phyloP scores from a whole-genome alignment of 2,329 filamentous ascomycete genomes.

The Monosporascus cannonballus region DNA sequence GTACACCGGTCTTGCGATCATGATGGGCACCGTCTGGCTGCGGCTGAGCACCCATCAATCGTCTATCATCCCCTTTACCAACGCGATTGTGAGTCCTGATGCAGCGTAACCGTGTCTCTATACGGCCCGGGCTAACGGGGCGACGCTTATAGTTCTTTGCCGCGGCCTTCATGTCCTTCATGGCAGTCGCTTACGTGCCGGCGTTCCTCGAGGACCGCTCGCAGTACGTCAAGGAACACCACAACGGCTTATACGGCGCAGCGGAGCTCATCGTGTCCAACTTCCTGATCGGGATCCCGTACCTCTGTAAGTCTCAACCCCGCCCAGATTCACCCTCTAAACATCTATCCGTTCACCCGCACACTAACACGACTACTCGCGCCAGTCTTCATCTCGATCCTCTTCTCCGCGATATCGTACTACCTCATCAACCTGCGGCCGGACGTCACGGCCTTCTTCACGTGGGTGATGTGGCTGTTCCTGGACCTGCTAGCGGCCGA shows the following conservation, averaged over 20 bases:
- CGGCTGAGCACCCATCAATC: slow-evolving; percentile 61
- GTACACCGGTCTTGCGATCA: slow-evolving; percentile 73
- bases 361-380: slow-evolving; percentile 6
- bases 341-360: background rate
- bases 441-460: slow-evolving; percentile 61
- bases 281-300: slow-evolving; percentile 76
- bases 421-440: slow-evolving; percentile 74
- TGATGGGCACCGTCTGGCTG: slow-evolving; percentile 87
- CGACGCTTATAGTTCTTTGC: slow-evolving; percentile 51
- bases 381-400: slow-evolving; percentile 60
- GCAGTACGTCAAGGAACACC: slow-evolving; percentile 69
- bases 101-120: no score
- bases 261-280: slow-evolving; percentile 70
- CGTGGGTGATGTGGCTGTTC: slow-evolving; percentile 78
- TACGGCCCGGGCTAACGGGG: background rate
- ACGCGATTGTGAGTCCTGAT: slow-evolving; percentile 55
- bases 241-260: slow-evolving; percentile 75
- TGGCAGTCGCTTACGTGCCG: slow-evolving; percentile 81
- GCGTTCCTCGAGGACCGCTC: slow-evolving; percentile 73
- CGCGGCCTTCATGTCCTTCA: slow-evolving; percentile 71
- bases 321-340: background rate
- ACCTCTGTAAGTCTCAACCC: slow-evolving; percentile 48
- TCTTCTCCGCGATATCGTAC: slow-evolving; percentile 73
- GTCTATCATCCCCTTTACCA: slow-evolving; percentile 75
- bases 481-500: slow-evolving; percentile 78